phyloP scores from a whole-genome alignment of 371 early-diverging fungal species.

The Syncephalastrum monosporum region DNA sequence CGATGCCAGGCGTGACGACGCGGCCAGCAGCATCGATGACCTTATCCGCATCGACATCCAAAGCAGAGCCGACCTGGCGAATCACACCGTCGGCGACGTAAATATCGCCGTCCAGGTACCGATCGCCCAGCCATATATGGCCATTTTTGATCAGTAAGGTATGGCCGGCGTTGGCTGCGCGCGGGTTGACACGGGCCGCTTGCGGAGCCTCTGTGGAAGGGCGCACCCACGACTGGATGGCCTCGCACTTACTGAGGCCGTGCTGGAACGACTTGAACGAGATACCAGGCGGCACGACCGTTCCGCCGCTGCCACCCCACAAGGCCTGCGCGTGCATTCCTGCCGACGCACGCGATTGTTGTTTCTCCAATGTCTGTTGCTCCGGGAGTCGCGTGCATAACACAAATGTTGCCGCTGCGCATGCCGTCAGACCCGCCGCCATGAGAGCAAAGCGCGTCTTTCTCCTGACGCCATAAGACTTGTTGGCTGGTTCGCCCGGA shows the following conservation, averaged over 20 bases:
- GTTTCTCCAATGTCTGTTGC: too few species aligned
- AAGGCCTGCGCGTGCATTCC: conserved; percentile 11
- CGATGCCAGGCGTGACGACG: conserved; percentile 77
- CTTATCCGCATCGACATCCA: conserved; percentile 3
- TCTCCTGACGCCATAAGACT: too few species aligned
- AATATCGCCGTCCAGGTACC: conserved; percentile 61
- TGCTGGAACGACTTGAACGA: conserved; percentile 39
- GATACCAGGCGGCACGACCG: conserved; percentile 45
- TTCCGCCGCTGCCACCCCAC: conserved; percentile 13
- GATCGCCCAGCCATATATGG: conserved; percentile 46
- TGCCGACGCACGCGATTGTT: too few species aligned
- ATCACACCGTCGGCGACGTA: conserved; percentile 61
- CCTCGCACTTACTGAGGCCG: conserved; percentile 47
- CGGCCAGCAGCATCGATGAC: conserved; percentile 66
- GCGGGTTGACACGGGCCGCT: conserved; percentile 40
- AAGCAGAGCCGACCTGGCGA: conserved; percentile 30
- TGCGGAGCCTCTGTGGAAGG: conserved; percentile 27
- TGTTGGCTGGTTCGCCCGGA: too few species aligned
- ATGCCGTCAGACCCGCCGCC: too few species aligned
- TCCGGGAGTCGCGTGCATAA: too few species aligned
- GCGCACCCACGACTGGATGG: conserved; percentile 16
- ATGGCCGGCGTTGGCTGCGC: conserved; percentile 25
- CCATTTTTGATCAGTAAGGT: conserved; percentile 55
- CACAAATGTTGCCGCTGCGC: too few species aligned
- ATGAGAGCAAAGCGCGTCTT: too few species aligned